These are phyloP conservation scores for Scorias spongiosa DNA, from an alignment of 2,329 filamentous ascomycete genomes.

Conservation along the genomic window DNA sequence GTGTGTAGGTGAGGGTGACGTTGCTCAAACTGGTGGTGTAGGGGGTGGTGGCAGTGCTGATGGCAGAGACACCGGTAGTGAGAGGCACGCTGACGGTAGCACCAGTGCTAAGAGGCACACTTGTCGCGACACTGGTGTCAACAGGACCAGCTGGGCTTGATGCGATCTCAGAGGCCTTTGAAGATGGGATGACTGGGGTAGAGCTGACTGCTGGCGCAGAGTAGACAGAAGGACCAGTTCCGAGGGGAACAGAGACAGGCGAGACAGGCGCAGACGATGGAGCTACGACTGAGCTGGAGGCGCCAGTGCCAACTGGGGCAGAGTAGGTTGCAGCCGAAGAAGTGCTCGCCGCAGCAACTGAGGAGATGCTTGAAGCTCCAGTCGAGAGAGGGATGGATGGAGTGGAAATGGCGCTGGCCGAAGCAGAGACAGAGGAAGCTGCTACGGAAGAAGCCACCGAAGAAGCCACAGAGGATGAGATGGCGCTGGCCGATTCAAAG, in stretches of 20 bases:
- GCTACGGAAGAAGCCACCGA: constrained; percentile 4
- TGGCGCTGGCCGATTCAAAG: constrained; percentile 3
- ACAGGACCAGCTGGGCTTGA: neutral
- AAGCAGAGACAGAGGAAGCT: constrained; percentile 2
- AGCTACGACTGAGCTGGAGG: constrained; percentile 1
- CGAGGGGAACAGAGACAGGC: neutral
- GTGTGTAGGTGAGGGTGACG: constrained; percentile 21
- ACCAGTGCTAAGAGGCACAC: neutral
- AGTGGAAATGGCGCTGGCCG: neutral
- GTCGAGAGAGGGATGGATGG: constrained; percentile 8
- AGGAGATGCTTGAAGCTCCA: constrained; percentile 1
- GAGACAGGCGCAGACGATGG: neutral
- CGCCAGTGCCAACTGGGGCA: constrained; percentile 5
- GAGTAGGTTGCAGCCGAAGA: constrained; percentile 1
- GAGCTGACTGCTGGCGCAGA: constrained; percentile 1
- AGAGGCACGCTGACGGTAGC: constrained; percentile 2
- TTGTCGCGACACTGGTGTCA: neutral
- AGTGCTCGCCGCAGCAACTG: constrained; percentile 1
- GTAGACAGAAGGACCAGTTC: constrained; percentile 2
- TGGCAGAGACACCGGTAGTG: constrained; percentile 5
- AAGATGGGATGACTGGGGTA: neutral
- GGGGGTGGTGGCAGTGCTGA: constrained; percentile 4
- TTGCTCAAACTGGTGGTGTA: constrained; percentile 13
- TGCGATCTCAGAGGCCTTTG: neutral
- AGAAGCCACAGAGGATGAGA: constrained; percentile 2